A percentile compares a stretch with the other conserved stretches of the same genome.
phyloP scores from a whole-genome alignment of 768 basidiomycete genomes.

The Ramaria rubella region DNA sequence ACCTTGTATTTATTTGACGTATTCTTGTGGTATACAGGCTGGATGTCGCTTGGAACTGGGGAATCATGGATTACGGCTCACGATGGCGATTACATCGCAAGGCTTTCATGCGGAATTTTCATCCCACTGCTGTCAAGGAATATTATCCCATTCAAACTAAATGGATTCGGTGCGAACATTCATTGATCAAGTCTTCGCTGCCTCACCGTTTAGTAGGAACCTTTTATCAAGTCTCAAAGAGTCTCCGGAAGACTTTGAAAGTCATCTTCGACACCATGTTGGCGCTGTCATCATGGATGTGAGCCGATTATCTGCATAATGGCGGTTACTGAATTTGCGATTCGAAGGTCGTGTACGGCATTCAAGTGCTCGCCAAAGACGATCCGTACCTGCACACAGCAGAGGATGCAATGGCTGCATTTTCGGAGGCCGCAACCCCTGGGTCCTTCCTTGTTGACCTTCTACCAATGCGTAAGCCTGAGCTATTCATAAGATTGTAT shows the following conservation, averaged over 20 bases:
- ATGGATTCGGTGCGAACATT: neutral
- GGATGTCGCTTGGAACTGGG: neutral
- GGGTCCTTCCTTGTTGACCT: constrained; percentile 2
- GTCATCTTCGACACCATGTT: constrained; percentile 44
- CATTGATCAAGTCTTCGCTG: neutral
- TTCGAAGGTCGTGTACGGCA: neutral
- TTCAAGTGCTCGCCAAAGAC: constrained; percentile 17
- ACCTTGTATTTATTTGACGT: neutral
- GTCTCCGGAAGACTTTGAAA: constrained; percentile 36
- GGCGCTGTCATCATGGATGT: neutral
- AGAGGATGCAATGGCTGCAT: neutral
- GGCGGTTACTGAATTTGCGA: neutral
- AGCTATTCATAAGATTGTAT: neutral
- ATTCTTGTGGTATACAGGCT: neutral
- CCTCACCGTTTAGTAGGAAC: neutral
- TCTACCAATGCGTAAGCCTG: neutral
- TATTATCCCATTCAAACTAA: constrained; percentile 29
- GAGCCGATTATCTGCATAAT: neutral
- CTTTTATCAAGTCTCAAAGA: constrained; percentile 41
- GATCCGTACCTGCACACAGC: constrained; percentile 37
- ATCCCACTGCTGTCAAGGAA: constrained; percentile 20
- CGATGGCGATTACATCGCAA: constrained; percentile 25
- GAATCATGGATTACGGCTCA: neutral
- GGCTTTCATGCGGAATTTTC: constrained; percentile 31
- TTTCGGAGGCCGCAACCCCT: neutral